Evolutionary conservation across 139 green algal genomes (phyloP).

Genomic region (Tetraselmis striata): DNA sequence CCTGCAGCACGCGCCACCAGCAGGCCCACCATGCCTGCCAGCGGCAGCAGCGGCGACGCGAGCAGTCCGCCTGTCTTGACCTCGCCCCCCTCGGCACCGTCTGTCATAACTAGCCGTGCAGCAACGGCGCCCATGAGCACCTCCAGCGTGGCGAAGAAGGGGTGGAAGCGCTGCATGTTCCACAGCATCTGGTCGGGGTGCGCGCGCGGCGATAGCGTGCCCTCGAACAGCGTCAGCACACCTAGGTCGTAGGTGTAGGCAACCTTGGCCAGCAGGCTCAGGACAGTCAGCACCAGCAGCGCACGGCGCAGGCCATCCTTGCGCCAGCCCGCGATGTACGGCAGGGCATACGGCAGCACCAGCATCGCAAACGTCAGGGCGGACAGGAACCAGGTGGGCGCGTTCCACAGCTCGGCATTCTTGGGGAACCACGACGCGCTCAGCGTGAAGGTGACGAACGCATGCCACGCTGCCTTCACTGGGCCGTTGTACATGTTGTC

Average conservation of each 20-base stretch:
- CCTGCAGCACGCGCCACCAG: constrained; percentile 11
- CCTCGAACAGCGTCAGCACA: constrained; percentile 18
- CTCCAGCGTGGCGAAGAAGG: constrained; percentile 18
- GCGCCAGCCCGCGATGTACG: constrained; percentile 8
- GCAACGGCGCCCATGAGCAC: constrained; percentile 23
- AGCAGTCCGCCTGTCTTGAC: background rate
- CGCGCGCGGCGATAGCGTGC: constrained; percentile 11
- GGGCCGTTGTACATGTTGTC: constrained; percentile 26
- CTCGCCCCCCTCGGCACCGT: background rate
- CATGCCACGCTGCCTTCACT: constrained; percentile 12
- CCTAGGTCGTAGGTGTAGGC: constrained; percentile 27
- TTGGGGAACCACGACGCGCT: constrained; percentile 5
- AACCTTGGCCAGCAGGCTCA: constrained; percentile 21
- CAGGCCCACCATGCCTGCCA: constrained; percentile 12
- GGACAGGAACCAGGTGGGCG: constrained; percentile 30
- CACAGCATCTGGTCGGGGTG: constrained; percentile 19
- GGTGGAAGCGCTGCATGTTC: constrained; percentile 24
- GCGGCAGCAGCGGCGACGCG: background rate
- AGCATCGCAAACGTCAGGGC: constrained; percentile 24
- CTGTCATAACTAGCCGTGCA: constrained; percentile 19
- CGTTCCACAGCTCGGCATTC: constrained; percentile 23
- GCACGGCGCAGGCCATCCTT: constrained; percentile 9
- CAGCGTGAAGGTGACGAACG: constrained; percentile 22
- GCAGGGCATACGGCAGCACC: constrained; percentile 19
- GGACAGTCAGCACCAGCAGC: constrained; percentile 5